phyloP scores from a whole-genome alignment of 2,329 filamentous ascomycete species.

The Sphaerulina populicola region DNA sequence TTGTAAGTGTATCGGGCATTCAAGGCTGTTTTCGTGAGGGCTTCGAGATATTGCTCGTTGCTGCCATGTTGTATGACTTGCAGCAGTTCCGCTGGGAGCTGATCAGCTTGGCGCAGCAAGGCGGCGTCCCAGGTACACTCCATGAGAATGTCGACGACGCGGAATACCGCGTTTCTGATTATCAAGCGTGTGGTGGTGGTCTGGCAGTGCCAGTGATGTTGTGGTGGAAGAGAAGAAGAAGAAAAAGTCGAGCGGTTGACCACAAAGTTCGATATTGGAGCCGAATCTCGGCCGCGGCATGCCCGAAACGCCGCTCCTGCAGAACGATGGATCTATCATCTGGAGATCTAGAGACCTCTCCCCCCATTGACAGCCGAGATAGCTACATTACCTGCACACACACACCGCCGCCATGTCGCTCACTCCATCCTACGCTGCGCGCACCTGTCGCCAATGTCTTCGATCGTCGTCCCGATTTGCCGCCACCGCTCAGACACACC shows the following conservation, averaged over 20 bases:
- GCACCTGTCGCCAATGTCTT: conserved; percentile 37
- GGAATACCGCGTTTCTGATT: background rate
- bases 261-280: no score
- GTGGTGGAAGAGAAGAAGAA: background rate
- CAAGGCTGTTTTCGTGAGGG: conserved; percentile 61
- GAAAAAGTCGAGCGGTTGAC: no score
- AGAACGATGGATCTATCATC: no score
- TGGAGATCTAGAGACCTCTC: no score
- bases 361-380: no score
- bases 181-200: background rate
- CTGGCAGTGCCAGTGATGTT: background rate
- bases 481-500: conserved; percentile 19
- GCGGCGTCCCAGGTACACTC: conserved; percentile 29
- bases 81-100: conserved; percentile 62
- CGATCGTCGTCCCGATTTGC: conserved; percentile 27
- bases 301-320: no score
- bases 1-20: conserved; percentile 60
- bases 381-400: background rate
- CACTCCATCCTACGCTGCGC: conserved; percentile 38
- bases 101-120: conserved; percentile 36
- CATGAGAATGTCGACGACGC: conserved; percentile 15
- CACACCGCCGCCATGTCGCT: conserved; percentile 36
- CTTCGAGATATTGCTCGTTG: conserved; percentile 60
- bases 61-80: conserved; percentile 53
- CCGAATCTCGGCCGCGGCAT: no score